These are phyloP conservation scores for Malus sylvestris DNA, from an alignment of 306 rosid genomes.

Conservation along the genomic window DNA sequence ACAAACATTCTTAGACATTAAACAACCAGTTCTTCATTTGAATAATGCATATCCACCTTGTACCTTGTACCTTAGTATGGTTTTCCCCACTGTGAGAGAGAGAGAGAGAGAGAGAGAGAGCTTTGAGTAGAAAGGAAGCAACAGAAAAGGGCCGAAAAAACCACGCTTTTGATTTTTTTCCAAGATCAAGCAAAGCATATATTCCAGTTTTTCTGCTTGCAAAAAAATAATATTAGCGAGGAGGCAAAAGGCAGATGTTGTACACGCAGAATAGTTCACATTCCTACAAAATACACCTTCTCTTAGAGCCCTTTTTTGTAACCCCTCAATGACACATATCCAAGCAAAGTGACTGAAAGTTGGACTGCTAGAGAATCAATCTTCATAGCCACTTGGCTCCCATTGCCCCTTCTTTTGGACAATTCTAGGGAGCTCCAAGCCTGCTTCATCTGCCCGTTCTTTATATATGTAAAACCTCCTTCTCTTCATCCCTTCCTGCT, in stretches of 20 bases:
- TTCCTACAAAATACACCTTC: constrained; percentile 40
- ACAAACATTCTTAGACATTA: background rate
- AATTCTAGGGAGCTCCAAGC: constrained; percentile 18
- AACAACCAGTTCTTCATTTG: background rate
- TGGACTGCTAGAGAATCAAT: constrained; percentile 56
- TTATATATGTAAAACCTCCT: constrained; percentile 23
- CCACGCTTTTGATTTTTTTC: constrained; percentile 45
- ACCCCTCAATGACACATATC: constrained; percentile 42
- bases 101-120: constrained; percentile 2
- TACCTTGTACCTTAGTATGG: background rate
- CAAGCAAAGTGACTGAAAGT: constrained; percentile 44
- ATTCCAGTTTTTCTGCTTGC: constrained; percentile 38
- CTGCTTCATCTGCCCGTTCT: background rate
- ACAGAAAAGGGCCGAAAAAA: constrained; percentile 38
- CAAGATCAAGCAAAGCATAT: constrained; percentile 81
- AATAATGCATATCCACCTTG: constrained; percentile 12
- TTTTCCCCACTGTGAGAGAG: constrained; percentile 5
- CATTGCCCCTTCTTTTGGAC: constrained; percentile 15
- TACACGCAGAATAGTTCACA: constrained; percentile 8
- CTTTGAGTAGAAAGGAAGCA: constrained; percentile 88
- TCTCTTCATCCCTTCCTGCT: constrained; percentile 5
- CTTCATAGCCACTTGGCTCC: constrained; percentile 47
- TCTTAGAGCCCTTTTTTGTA: constrained; percentile 17
- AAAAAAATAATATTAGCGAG: background rate
- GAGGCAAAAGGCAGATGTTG: constrained; percentile 12